A percentile compares a stretch with the other conserved stretches of the same genome.
Conservation (phyloP, 352 stramenopile genomes). For the Phytophthora litchii region DNA sequence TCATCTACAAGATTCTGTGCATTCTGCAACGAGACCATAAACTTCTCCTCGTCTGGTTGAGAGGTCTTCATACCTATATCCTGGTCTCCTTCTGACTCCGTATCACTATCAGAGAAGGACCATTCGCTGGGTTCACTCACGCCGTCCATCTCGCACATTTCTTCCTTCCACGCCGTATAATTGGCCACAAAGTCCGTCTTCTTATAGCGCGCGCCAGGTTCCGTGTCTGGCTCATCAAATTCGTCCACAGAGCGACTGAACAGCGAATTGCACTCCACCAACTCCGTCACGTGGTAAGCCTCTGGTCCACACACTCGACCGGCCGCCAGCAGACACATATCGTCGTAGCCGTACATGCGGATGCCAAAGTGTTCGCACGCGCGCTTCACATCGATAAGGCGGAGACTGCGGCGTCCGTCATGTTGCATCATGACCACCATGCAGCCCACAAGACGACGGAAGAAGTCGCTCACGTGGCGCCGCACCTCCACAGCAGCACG, state of each 20-base stretch:
- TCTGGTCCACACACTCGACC: constrained; percentile 30
- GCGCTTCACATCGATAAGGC: constrained; percentile 68
- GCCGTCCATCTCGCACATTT: constrained; percentile 45
- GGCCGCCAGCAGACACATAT: constrained; percentile 59
- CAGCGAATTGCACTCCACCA: constrained; percentile 58
- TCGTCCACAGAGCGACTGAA: constrained; percentile 38
- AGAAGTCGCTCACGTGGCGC: constrained; percentile 56
- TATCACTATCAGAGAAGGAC: constrained; percentile 71
- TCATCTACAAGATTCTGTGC: constrained; percentile 60
- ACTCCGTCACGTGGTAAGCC: constrained; percentile 72
- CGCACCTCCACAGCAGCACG: constrained; percentile 45
- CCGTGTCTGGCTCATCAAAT: constrained; percentile 65
- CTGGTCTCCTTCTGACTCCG: constrained; percentile 43
- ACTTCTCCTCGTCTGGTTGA: constrained; percentile 40
- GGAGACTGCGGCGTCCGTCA: constrained; percentile 48
- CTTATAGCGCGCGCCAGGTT: constrained; percentile 51
- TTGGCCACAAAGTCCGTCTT: constrained; percentile 75
- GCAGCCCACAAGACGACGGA: constrained; percentile 54
- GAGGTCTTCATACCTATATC: constrained; percentile 17
- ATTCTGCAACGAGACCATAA: constrained; percentile 47
- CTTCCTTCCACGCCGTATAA: constrained; percentile 46
- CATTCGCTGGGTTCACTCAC: constrained; percentile 62
- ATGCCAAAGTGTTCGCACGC: constrained; percentile 72
- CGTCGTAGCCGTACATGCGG: constrained; percentile 81
- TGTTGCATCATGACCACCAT: constrained; percentile 61